Base-by-base conservation (phyloP, 2,329 filamentous ascomycete genomes). In the Furcasterigmium sp. region DNA sequence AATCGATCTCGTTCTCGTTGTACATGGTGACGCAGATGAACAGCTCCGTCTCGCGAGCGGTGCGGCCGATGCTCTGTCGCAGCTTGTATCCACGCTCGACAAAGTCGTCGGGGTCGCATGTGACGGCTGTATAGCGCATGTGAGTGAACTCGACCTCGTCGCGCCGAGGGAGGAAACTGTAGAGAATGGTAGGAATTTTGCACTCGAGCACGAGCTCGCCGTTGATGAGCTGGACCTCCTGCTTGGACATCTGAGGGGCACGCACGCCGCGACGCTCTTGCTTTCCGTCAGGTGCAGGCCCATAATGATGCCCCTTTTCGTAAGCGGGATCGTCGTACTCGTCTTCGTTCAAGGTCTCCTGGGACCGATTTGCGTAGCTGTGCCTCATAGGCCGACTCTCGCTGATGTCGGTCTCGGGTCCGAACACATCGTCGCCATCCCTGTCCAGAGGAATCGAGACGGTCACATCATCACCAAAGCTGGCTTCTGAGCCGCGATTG, bases 1-100 rank as follows among this genome's bases (percentile, higher is more conserved):
- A 98, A 59, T 90, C 82, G 55, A 95, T 88, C 60, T 97, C 93
- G 65, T 96, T 87, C 67, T 98, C 93, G 65, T 98, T 98, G 72
- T 96, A 97, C 93, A 97, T 97, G 55, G 93, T 98, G 48, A 98
- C 75, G 61, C 91, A 95, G 56, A 98, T 95, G 62, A 97, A 93
- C 8, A 98, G 71, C 65, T 98, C 93, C 0, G 91, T 97, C 64
- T 97, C 91, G 49, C 93, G 82, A 21, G 83, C 73, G 1, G 87
- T 95, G 45, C 72, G 78, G 37, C 90, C 90, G 47, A 96, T 89
- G 58, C 87, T 88, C 64, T 97, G 93, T 42, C 93, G 85, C 56
- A 98, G 70, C 59, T 94, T 93, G 71, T 96, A 98, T 2, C 91
- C 91, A 49, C 84, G 80, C 8, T 84, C 76, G 3, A 90, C 86